Base-by-base conservation (phyloP, 768 basidiomycete genomes). In the Boletus reticuloceps region DNA sequence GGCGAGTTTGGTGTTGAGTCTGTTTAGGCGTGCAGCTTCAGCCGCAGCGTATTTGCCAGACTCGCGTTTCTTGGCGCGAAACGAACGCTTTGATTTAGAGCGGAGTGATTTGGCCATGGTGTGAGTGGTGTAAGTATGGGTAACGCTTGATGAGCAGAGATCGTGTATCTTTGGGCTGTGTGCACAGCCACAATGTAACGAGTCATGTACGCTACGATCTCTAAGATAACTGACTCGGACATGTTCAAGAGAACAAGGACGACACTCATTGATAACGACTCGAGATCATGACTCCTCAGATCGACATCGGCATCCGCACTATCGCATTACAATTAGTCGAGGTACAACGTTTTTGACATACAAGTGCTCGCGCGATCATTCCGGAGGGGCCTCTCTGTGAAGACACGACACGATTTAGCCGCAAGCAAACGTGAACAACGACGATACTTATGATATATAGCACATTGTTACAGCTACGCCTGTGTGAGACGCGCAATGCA, bases 401-500 rank as follows among this genome's bases (percentile, higher is more conserved):
- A 70, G 34, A 65, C 52, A 44, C 47, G 41, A 58, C 58, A 58
- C 64, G 46, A 50, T 51, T 72, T 60, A 73, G 68, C 37, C 36
- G 34, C 40, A 13, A 36, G 32, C 41, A 13, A 38, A 27, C 16
- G 20, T 2, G 2, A 0, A 50, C 29, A 54, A 47, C 48, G 53
- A 66, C 29, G 60, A 60, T 59, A 91, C 89, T 89, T 82, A 91
- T 92, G 63, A 97, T 95, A 72, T 96, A 97, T 53, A 97, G 81
- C 22, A 97, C 94, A 64, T 97, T 97, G 78, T 97, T 97, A 79
- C 91, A 94, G 63, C 91, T 93, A 56, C 25, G 59, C 44, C 37
- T 36, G 50, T 42, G 45, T 69, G 53, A 61, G 50, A 29, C 49
- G 25, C 17, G 52, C 16, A 11, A 22, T 2, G 22, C 20, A 20